These are phyloP conservation scores for Trichomonascus vanleenenianus DNA, from an alignment of 805 yeast species.

Conservation along the genomic window DNA sequence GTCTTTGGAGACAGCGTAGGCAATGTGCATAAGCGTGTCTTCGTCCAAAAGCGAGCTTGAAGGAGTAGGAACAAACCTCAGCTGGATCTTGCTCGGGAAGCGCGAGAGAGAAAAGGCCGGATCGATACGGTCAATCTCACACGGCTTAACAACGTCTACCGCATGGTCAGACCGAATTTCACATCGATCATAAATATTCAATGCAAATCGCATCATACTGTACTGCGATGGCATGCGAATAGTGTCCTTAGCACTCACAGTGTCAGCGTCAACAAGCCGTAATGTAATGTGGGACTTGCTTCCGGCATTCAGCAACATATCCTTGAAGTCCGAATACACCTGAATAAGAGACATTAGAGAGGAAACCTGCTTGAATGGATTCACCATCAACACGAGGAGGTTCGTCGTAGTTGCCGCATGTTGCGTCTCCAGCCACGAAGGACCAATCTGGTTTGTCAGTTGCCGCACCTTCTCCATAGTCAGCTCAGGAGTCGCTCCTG, in stretches of 20 bases:
- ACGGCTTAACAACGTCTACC: not conserved
- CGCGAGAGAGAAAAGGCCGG: conserved; percentile 31
- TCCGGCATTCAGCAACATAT: conserved; percentile 12
- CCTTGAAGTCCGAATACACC: conserved; percentile 17
- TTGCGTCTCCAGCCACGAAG: not conserved
- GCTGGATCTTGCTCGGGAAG: conserved; percentile 25
- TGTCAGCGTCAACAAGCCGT: conserved; percentile 16
- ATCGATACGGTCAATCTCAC: conserved; percentile 7
- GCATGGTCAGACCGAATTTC: not conserved
- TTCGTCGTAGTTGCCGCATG: conserved; percentile 2
- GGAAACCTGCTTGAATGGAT: conserved; percentile 13
- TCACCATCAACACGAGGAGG: conserved; percentile 14
- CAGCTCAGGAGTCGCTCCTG: not conserved
- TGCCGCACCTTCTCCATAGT: not conserved
- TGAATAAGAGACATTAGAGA: conserved; percentile 21
- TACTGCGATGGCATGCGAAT: conserved; percentile 24
- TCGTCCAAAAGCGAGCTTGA: conserved; percentile 39
- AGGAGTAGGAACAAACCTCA: conserved; percentile 20
- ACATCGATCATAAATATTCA: conserved; percentile 21
- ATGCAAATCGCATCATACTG: conserved; percentile 21
- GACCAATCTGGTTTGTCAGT: not conserved
- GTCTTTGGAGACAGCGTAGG: conserved; percentile 76
- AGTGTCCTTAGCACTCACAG: conserved; percentile 21
- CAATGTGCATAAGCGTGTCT: conserved; percentile 75
- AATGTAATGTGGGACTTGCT: conserved; percentile 10